Base-by-base conservation (phyloP, 495 filamentous ascomycete species). In the Aspergillus baeticus region DNA sequence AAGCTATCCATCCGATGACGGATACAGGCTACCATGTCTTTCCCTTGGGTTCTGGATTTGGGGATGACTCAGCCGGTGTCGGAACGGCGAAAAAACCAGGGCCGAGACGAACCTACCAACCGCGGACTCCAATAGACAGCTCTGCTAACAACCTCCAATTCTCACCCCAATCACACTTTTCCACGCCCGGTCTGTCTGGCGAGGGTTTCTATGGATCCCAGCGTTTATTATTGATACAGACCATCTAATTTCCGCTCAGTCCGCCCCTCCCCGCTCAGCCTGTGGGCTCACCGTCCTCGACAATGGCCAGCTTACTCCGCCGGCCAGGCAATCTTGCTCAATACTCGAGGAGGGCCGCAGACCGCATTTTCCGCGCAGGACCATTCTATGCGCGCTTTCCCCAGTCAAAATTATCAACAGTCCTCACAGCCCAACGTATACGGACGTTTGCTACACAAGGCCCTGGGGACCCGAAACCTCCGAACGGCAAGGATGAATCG, bases 271-370 rank as follows among this genome's bases (percentile, higher is more conserved):
- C 52, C 48, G 50, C 63, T 46, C 58, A 51, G 69, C 63, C 74
- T 69, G 56, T 61, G 70, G 73, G 71, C 72, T 67, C 60, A 62
- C 58, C 58, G 62, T 69, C 69, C 69, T 73, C 74, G 72, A 77
- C 64, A 68, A 88, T 88, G 85, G 82, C 84, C 66, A 78, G 78
- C 68, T 66, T 87, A 63, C 74, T 89, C 57, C 83, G 85, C 64
- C 84, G 82, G 69, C 82, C 87, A 66, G 79, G 81, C 71, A 77
- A 81, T 70, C 67, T 88, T 69, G 81, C 83, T 70, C 79, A 83
- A 69, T 74, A 83, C 67, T 81, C 84, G 63, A 81, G 74, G 68
- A 74, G 74, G 55, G 78, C 77, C 59, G 61, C 82, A 57, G 73
- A 77, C 54, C 68, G 65, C 47, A 61, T 79, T 37, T 48, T 72